phyloP scores from a whole-genome alignment of 768 basidiomycete genomes.

The Amanita rubescens region DNA sequence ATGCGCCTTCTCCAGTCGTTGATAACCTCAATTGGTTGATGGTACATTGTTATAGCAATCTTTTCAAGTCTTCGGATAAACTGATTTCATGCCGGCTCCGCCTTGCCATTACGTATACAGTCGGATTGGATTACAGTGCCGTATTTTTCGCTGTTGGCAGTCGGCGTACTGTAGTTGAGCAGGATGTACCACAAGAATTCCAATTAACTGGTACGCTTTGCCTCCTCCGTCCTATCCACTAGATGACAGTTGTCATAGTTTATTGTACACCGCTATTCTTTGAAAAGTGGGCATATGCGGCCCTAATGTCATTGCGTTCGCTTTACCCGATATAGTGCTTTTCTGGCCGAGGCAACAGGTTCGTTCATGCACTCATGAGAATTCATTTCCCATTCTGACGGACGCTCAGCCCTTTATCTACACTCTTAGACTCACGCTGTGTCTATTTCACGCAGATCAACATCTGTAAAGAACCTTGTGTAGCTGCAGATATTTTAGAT shows the following conservation, averaged over 20 bases:
- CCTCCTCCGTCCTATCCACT: conserved; percentile 15
- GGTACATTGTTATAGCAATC: conserved; percentile 33
- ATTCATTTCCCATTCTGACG: neutral
- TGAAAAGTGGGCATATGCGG: conserved; percentile 42
- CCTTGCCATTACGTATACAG: conserved; percentile 27
- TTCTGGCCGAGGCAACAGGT: conserved; percentile 90
- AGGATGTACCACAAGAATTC: conserved; percentile 85
- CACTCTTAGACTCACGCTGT: conserved; percentile 64
- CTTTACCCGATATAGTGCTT: conserved; percentile 50
- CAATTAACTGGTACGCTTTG: conserved; percentile 60
- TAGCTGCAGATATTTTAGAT: no score
- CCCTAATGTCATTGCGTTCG: neutral
- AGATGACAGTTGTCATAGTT: neutral
- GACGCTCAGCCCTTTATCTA: conserved; percentile 70
- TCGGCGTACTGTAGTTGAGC: conserved; percentile 70
- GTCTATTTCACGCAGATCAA: conserved; percentile 86
- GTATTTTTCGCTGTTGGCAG: conserved; percentile 83
- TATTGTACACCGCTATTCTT: conserved; percentile 87
- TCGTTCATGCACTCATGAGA: conserved; percentile 6
- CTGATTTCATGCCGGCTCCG: no score
- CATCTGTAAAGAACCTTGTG: no score
- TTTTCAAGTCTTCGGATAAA: no score
- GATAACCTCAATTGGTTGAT: conserved; percentile 75
- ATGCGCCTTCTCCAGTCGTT: conserved; percentile 45
- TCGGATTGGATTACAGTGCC: conserved; percentile 84